These are phyloP conservation scores for Begonia masoniana DNA, from an alignment of 306 rosid species.

Conservation along the genomic window DNA sequence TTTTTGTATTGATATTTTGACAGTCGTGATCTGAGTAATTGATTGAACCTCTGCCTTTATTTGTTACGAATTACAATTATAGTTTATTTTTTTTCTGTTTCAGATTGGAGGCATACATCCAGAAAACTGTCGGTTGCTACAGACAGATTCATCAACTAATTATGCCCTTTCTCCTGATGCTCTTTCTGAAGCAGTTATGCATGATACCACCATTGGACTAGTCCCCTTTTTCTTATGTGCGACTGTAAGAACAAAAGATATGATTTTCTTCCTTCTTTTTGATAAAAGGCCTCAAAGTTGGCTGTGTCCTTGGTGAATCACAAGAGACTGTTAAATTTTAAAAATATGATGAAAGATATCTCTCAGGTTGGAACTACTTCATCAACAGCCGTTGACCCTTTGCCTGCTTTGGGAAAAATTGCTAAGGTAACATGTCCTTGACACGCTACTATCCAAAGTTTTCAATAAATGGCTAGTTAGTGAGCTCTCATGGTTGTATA, in stretches of 20 bases:
- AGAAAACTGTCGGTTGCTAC: slow-evolving; percentile 65
- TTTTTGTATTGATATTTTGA: no score
- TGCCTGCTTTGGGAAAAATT: slow-evolving; percentile 45
- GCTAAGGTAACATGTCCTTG: slow-evolving; percentile 40
- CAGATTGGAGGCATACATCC: slow-evolving; percentile 86
- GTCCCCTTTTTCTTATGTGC: slow-evolving; percentile 90
- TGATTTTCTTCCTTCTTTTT: slow-evolving; percentile 5
- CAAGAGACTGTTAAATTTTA: no score
- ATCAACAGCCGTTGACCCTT: slow-evolving; percentile 87
- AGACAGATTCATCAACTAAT: slow-evolving; percentile 51
- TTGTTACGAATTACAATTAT: neutral
- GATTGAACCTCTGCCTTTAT: no score
- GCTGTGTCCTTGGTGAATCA: neutral
- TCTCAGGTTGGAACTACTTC: slow-evolving; percentile 90
- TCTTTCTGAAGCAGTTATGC: slow-evolving; percentile 54
- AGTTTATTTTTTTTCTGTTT: neutral
- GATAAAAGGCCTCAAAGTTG: neutral
- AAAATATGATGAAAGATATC: neutral
- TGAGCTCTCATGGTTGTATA: no score
- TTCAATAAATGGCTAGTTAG: no score
- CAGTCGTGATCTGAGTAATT: no score
- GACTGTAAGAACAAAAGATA: slow-evolving; percentile 39
- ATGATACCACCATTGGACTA: slow-evolving; percentile 47
- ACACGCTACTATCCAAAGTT: no score
- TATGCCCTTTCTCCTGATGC: slow-evolving; percentile 63